Conservation (phyloP, 495 filamentous ascomycete species). For the Endocarpon pusillum region DNA sequence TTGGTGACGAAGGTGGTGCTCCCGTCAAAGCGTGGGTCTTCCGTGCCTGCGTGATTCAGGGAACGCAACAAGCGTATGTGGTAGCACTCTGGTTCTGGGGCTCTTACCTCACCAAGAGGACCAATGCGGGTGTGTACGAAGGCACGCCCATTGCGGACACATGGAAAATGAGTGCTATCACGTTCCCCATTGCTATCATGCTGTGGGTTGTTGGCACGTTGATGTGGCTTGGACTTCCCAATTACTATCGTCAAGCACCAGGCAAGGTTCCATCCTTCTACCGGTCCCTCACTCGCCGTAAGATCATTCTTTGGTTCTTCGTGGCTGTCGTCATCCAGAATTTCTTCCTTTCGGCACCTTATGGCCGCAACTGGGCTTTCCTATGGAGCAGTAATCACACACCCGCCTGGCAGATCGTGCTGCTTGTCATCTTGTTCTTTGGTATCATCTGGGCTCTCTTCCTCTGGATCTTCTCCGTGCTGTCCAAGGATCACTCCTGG, state of each 20-base stretch:
- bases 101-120: slow-evolving; percentile 22
- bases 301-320: slow-evolving; percentile 35
- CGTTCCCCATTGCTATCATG: slow-evolving; percentile 23
- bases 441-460: slow-evolving; percentile 25
- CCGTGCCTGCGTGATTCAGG: slow-evolving; percentile 33
- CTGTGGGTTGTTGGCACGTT: slow-evolving; percentile 26
- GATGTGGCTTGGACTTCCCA: slow-evolving; percentile 28
- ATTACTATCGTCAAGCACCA: slow-evolving; percentile 40
- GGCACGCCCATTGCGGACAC: slow-evolving; percentile 24
- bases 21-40: slow-evolving; percentile 35
- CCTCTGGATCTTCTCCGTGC: slow-evolving; percentile 21
- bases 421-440: slow-evolving; percentile 29
- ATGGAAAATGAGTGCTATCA: slow-evolving; percentile 31
- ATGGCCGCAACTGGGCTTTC: slow-evolving; percentile 33
- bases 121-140: slow-evolving; percentile 18
- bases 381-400: slow-evolving; percentile 32
- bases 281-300: slow-evolving; percentile 27
- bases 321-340: slow-evolving; percentile 30
- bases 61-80: slow-evolving; percentile 32
- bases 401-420: slow-evolving; percentile 24
- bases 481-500: slow-evolving; percentile 31
- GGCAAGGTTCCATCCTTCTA: slow-evolving; percentile 47
- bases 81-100: slow-evolving; percentile 38
- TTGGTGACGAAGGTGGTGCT: slow-evolving; percentile 32
- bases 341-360: slow-evolving; percentile 32